Evolutionary conservation across 2,329 filamentous ascomycete genomes (phyloP), one percentile per base, ranked within the genome.

Genomic region (Aureobasidium sp.): DNA sequence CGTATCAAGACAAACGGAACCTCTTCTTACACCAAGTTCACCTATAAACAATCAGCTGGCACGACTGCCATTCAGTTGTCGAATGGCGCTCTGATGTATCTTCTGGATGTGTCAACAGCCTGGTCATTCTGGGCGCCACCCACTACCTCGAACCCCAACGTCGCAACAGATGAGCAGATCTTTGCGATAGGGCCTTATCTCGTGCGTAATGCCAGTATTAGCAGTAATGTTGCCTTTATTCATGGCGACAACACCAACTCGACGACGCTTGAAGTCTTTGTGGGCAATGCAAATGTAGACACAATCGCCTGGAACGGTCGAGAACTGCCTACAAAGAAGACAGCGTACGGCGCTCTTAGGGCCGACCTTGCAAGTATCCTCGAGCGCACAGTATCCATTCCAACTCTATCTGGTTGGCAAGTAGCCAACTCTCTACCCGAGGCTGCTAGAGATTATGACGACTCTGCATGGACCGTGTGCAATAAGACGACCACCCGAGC

Each of bases 71-170:
- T 85, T 1, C 71, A 77, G 42, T 79, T 84, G 58, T 78, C 78
- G 3, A 79, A 81, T 55, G 78, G 78, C 0, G 72, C 80, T 2
- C 63, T 83, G 0, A 72, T 81, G 4, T 82, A 83, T 61, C 73
- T 85, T 5, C 74, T 85, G 4, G 82, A 84, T 47, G 75, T 79
- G 25, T 69, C 76, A 12, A 78, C 81, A 0, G 83, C 81, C 1
- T 85, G 80, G 78, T 79, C 78, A 6, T 82, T 85, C 68, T 85
- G 81, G 73, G 82, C 82, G 1, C 78, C 82, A 3, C 73, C 78
- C 1, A 72, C 83, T 8, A 78, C 77, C 0, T 67, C 66, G 0
- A 73, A 79, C 61, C 82, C 82, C 0, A 70, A 76, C 44, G 76
- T 78, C 0, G 69, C 70, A 1, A 73, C 79, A 0, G 66, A 77